Base-by-base conservation (phyloP, 768 basidiomycete genomes). In the Tulasnella calospora region DNA sequence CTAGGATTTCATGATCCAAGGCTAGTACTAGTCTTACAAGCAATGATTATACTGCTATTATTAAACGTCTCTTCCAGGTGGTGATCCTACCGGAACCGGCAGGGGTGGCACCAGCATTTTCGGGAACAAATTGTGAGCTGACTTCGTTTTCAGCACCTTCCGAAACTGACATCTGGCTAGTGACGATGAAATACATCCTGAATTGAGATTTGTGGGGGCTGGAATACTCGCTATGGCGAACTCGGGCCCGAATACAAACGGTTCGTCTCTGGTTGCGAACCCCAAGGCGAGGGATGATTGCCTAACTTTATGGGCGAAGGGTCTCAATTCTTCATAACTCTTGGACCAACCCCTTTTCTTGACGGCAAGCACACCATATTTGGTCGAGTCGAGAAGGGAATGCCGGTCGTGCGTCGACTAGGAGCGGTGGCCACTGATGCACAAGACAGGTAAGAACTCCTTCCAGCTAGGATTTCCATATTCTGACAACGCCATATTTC, bases 171-270 rank as follows among this genome's bases (percentile, higher is more conserved):
- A 79, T 74, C 35, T 30, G 40, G 61, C 2, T 82, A 95, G 94
- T 81, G 91, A 94, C 84, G 96, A 98, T 84, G 96, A 98, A 83
- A 90, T 98, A 74, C 89, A 94, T 81, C 92, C 94, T 1, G 96
- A 98, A 19, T 85, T 98, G 81, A 88, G 96, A 71, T 98, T 98
- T 86, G 96, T 95, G 2, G 97, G 97, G 23, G 96, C 96, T 61
- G 97, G 97, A 0, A 96, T 98, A 78, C 90, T 99, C 35, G 95
- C 94, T 12, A 95, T 95, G 94, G 98, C 98, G 46, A 99, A 99
- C 85, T 94, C 96, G 69, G 96, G 96, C 15, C 93, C 93, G n/a
- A 94, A 95, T 83, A 92, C 92, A 35, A 95, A 95, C 82, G 92
- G 94, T 90, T 76, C 76, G 86, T 44, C 19, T 44, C 41, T 47